Evolutionary conservation across 495 filamentous ascomycete species (phyloP), one percentile per base, ranked within the genome.

Genomic region (Apodospora peruviana): DNA sequence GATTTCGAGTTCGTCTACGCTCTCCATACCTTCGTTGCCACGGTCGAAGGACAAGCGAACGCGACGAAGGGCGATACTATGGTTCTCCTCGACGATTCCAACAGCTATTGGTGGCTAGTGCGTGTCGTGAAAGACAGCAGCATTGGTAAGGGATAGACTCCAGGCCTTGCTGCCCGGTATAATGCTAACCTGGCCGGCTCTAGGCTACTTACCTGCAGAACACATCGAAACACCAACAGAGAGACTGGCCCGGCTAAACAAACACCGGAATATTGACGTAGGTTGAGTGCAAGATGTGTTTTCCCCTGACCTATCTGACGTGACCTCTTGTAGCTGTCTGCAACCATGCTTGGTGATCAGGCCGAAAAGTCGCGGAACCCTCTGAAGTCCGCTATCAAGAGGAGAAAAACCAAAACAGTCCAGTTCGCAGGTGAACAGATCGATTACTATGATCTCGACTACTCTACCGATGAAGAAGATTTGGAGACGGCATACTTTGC

Each of bases 1-100:
- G 91, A 99, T 77, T 97, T 99, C 68, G 91, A 97, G 58, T 96
- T 97, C 69, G 93, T 99, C 47, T 99, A 99, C 68, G 93, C 93
- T 41, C 75, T 99, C 50, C 93, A 96, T 67, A 97, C 90, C 21
- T 99, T 99, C 61, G 87, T 93, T 45, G 93, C 93, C 27, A 97
- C 91, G 1, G 93, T 97, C 43, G 94, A 99, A 69, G 93, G 93
- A 5, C 93, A 99, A 68, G 93, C 93, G 48, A 97, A 97, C 74
- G 93, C 93, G 40, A 89, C 88, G 9, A 99, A 99, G 72, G 93
- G 93, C 25, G 93, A 99, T 60, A 96, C 91, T 14, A 99, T 99
- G 93, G 90, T 96, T n/a, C 81, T 99, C 35, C 79, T 99, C n/a
- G 93, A 97, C 64, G 93, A 99, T 59, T 96, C 89, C 65, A 99